Base-by-base conservation (phyloP, 2,329 filamentous ascomycete species). In the Curvularia eragrostidis region DNA sequence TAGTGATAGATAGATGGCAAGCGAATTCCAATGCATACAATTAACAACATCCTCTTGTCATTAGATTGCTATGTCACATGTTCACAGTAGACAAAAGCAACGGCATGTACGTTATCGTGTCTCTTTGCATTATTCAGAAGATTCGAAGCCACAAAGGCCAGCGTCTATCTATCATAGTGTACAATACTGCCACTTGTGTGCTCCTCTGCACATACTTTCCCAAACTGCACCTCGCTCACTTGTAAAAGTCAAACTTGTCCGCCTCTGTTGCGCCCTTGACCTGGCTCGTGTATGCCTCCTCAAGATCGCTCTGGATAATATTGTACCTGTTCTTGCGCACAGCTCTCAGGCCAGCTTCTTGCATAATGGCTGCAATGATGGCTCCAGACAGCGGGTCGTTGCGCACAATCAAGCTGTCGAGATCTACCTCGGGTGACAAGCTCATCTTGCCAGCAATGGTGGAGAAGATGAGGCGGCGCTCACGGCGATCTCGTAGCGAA, bases 401-500 rank as follows among this genome's bases (percentile, higher is more conserved):
- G 71, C 95, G 88, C 66, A 97, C 93, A 73, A 99, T 99, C 72
- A 99, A 82, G 66, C 91, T 95, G 80, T 99, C 95, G 62, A 99
- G 83, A 76, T 99, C 95, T 54, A 97, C 95, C 78, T 99, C 95
- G 46, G 95, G 95, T 12, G 93, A 93, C 68, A 99, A 82, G 66
- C 92, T 97, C 95, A 99, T 99, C 84, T 96, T 97, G 71, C 88
- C 83, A 13, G 95, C 94, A 73, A 99, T 97, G n/a, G 95, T 99
- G 57, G 86, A 88, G 84, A 99, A 99, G 78, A 99, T 99, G 72
- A 99, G 86, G 51, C 95, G 90, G 68, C 95, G 89, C 84, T 99
- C 95, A 73, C 95, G 89, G 69, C 95, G 89, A 76, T 99, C 95
- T 65, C 93, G 88, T 64, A 99, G 86, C 60, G 87, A 93, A n/a